Evolutionary conservation across 345 rosid genomes (phyloP), one percentile per base, ranked within the genome.

Genomic region (Eucalyptus erythrocorys): DNA sequence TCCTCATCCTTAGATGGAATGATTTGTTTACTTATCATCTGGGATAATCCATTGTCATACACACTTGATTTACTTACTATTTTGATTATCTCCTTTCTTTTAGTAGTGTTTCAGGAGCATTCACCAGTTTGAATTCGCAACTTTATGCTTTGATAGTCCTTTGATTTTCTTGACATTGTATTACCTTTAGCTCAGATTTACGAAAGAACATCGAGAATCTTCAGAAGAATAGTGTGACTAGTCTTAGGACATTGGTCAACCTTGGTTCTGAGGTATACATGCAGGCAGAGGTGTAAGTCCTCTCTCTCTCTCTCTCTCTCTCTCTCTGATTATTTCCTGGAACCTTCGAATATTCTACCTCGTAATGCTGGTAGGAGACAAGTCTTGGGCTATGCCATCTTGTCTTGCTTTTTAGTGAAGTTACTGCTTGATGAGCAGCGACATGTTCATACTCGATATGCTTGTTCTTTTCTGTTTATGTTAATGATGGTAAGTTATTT

Each of bases 231-330:
- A 94, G 92, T 87, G 94, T 96, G 68, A 97, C 97, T n/a, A 96
- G 93, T 93, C 96, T 98, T 48, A 94, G 94, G 91, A 97, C 99
- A 32, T 61, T 93, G 95, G 99, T 97, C 88, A 97, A 98, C 90
- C 94, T 98, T n/a, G 99, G 99, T 86, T 97, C 99, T 89, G 99
- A 97, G 90, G 97, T 98, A 22, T 96, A 95, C 92, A 89, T 96
- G 98, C 99, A 98, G 91, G 98, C 99, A 55, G 96, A 96, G 92
- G 99, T 96, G 99, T 97, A 93, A 88, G 99, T 91, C 43, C 79
- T 87, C 87, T 42, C 80, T 91, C 12, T 30, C 90, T 81, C 80
- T 10, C 30, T 51, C 10, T 51, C 30, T 37, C 82, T 88, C 51
- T 37, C 42, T 55, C 86, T 50, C 85, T 51, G 86, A 40, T 76